Evolutionary conservation across 1,139 yeast species (phyloP).

Genomic region (Sugiyamaella japonica): DNA sequence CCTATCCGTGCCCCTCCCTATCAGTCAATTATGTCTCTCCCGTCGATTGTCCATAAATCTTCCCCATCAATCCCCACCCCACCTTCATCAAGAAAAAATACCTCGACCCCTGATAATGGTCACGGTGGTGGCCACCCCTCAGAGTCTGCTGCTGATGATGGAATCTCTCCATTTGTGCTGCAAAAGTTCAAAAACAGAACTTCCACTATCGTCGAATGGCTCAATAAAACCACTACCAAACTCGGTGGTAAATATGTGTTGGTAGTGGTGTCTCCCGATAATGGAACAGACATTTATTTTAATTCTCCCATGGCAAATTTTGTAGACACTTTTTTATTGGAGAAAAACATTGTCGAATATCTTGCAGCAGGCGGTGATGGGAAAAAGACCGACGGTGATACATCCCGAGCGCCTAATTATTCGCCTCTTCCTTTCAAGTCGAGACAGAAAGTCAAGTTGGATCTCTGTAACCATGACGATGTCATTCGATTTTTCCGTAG

Average conservation of each 20-base stretch:
- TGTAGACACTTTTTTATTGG: constrained; percentile 22
- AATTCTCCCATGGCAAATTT: constrained; percentile 21
- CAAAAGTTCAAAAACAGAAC: constrained; percentile 8
- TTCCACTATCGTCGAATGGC: constrained; percentile 18
- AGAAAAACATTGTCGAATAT: constrained; percentile 14
- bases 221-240: constrained; percentile 15
- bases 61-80: not conserved
- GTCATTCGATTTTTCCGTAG: constrained; percentile 7
- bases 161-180: not conserved
- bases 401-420: not conserved
- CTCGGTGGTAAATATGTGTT: constrained; percentile 19
- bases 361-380: constrained; percentile 10
- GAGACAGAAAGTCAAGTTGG: constrained; percentile 6
- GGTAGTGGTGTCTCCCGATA: constrained; percentile 18
- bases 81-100: constrained; percentile 7
- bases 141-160: no score
- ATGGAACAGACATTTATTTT: constrained; percentile 20
- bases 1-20: not conserved
- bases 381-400: not conserved
- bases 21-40: not conserved
- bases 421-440: not conserved
- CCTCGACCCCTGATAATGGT: constrained; percentile 1
- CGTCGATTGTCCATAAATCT: not conserved
- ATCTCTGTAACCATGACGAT: constrained; percentile 7
- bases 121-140: not conserved